Evolutionary conservation across 108 stramenopile genomes (phyloP).

Genomic region (Seminavis robusta): DNA sequence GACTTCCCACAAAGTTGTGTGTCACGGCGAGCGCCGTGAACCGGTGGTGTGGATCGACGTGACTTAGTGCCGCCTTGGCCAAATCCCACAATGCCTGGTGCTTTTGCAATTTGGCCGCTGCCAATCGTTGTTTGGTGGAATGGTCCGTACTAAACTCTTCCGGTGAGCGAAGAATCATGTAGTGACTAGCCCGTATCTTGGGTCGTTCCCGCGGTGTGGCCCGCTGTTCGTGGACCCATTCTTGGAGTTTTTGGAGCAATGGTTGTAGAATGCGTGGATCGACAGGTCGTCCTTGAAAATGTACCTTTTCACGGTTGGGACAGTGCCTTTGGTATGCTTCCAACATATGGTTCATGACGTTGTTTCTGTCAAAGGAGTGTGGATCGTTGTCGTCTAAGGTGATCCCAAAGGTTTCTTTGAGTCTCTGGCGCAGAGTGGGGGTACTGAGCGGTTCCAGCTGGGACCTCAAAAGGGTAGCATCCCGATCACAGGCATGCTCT

Average conservation of each 20-base stretch:
- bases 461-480: constrained; percentile 51
- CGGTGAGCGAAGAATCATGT: constrained; percentile 43
- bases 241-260: constrained; percentile 29
- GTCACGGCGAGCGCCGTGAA: constrained; percentile 71
- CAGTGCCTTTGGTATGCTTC: constrained; percentile 33
- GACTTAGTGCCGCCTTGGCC: constrained; percentile 38
- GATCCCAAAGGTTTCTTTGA: constrained; percentile 45
- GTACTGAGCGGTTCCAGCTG: constrained; percentile 61
- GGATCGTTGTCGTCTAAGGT: constrained; percentile 15
- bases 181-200: constrained; percentile 51
- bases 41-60: constrained; percentile 31
- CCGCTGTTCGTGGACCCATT: constrained; percentile 22
- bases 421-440: constrained; percentile 40
- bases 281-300: constrained; percentile 18
- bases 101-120: constrained; percentile 38
- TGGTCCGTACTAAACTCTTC: constrained; percentile 20
- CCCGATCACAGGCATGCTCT: constrained; percentile 48
- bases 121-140: constrained; percentile 21
- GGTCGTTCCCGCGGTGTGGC: constrained; percentile 49
- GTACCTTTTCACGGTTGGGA: constrained; percentile 15
- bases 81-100: constrained; percentile 44
- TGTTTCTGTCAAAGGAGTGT: constrained; percentile 26
- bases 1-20: constrained; percentile 50
- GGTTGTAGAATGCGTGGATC: constrained; percentile 10
- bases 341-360: constrained; percentile 43